These are phyloP conservation scores for Heterobasidion irregulare DNA, from an alignment of 1,284 basidiomycete genomes.

Conservation along the genomic window DNA sequence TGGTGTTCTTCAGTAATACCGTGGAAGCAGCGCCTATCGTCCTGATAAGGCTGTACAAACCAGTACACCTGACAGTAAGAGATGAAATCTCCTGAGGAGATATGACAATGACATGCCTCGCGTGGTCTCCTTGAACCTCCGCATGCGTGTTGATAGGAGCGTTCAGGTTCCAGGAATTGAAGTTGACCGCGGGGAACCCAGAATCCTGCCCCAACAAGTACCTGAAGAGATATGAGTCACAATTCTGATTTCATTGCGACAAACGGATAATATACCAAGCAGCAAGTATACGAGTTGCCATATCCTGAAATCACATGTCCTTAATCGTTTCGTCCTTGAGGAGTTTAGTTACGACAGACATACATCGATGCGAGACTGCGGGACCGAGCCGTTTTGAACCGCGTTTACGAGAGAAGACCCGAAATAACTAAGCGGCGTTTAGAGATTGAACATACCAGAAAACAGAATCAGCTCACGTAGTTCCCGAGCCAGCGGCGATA, in stretches of 20 bases:
- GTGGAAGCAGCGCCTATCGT: slow-evolving; percentile 64
- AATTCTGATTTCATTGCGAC: not conserved
- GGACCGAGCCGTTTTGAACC: slow-evolving; percentile 45
- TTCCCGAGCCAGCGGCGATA: slow-evolving; percentile 25
- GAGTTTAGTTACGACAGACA: slow-evolving; percentile 3
- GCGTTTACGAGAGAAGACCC: slow-evolving; percentile 39
- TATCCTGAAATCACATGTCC: slow-evolving; percentile 30
- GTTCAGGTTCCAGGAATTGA: slow-evolving; percentile 26
- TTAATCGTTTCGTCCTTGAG: not conserved
- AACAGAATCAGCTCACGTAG: slow-evolving; percentile 14
- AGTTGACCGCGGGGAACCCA: slow-evolving; percentile 40
- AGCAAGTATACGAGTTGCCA: slow-evolving; percentile 57
- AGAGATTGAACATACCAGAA: not conserved
- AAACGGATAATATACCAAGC: slow-evolving; percentile 31
- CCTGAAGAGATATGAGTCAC: slow-evolving; percentile 18
- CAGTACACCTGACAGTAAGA: not conserved
- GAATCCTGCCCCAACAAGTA: slow-evolving; percentile 55
- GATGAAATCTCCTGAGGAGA: not conserved
- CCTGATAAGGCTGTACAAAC: slow-evolving; percentile 41
- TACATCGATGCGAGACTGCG: slow-evolving; percentile 40
- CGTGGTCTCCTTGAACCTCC: slow-evolving; percentile 61
- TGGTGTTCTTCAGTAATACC: slow-evolving; percentile 67
- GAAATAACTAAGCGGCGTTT: slow-evolving; percentile 31
- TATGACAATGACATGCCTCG: slow-evolving; percentile 27
- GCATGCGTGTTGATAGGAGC: slow-evolving; percentile 38